Evolutionary conservation across 345 rosid species (phyloP), one percentile per base, ranked within the genome.

Genomic region (Pistacia vera): DNA sequence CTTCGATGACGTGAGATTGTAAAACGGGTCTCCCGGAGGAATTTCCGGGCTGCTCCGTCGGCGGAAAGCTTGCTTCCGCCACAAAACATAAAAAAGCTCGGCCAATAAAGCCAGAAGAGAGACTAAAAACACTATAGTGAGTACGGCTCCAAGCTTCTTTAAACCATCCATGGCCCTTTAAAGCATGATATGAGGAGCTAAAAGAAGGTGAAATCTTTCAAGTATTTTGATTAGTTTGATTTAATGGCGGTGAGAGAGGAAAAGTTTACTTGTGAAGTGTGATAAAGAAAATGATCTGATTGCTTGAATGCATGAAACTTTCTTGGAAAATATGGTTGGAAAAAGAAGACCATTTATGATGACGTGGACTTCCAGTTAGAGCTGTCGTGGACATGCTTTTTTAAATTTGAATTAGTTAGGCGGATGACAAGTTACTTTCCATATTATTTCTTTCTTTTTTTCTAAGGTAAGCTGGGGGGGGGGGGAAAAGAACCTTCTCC

Each of bases 31-130:
- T 17, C 30, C 12, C 48, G 67, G 63, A n/a, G 64, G 80, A 5
- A 63, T 38, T 35, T 77, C 83, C 14, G 77, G 46, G 48, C 76
- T 82, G 4, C 78, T 81, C 71, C 83, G 83, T 16, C 73, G 79
- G 25, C 60, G 78, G 81, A 86, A 85, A 46, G 82, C 64, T 16
- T 87, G 80, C 63, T 82, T 83, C 48, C 90, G 79, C 86, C 90
- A 87, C 33, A 86, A 72, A 48, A 88, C 86, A 86, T 88, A 91
- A 63, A 86, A 8, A 51, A 91, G 71, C 75, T 83, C 85, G 10
- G 80, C 79, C 2, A 82, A 48, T 20, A 90, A 69, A 25, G 83
- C 88, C 2, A 75, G 69, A 44, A 94, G 10, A 18, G 77, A 75
- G 67, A 87, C 77, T 13, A 71, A 71, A 84, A 92, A 90, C 61